These are phyloP conservation scores for Sindora glabra DNA, from an alignment of 306 rosid species.

Conservation along the genomic window DNA sequence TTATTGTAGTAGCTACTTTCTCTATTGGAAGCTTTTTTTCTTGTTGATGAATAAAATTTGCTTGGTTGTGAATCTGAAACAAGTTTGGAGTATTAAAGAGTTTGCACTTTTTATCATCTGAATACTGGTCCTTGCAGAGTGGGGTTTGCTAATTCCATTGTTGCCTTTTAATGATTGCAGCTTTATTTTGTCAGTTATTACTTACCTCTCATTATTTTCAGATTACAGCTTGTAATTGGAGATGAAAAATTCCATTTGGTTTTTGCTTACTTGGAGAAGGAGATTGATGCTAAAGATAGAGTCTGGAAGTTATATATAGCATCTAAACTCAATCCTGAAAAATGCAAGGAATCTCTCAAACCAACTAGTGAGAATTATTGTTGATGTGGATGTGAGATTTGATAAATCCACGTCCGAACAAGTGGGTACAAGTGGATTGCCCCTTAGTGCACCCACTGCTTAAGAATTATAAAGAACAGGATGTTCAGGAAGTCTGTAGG, in stretches of 20 bases:
- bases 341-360: conserved; percentile 14
- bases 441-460: conserved; percentile 14
- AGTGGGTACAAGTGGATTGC: conserved; percentile 12
- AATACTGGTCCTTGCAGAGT: background rate
- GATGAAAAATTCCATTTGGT: conserved; percentile 45
- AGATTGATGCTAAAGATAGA: conserved; percentile 32
- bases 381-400: conserved; percentile 12
- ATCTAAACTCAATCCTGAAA: conserved; percentile 30
- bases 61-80: background rate
- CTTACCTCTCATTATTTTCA: conserved; percentile 23
- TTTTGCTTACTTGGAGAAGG: conserved; percentile 49
- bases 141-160: background rate
- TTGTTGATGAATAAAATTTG: background rate
- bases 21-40: background rate
- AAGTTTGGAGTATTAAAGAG: background rate
- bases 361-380: conserved; percentile 17
- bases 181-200: background rate
- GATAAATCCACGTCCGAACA: conserved; percentile 18
- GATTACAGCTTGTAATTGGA: conserved; percentile 42
- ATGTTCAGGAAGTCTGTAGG: conserved; percentile 34
- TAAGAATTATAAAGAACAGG: conserved; percentile 37
- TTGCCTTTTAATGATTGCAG: background rate
- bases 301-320: conserved; percentile 47
- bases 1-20: background rate
- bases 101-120: background rate